Evolutionary conservation across 768 basidiomycete species (phyloP).

Genomic region (Boletellus ananiceps): DNA sequence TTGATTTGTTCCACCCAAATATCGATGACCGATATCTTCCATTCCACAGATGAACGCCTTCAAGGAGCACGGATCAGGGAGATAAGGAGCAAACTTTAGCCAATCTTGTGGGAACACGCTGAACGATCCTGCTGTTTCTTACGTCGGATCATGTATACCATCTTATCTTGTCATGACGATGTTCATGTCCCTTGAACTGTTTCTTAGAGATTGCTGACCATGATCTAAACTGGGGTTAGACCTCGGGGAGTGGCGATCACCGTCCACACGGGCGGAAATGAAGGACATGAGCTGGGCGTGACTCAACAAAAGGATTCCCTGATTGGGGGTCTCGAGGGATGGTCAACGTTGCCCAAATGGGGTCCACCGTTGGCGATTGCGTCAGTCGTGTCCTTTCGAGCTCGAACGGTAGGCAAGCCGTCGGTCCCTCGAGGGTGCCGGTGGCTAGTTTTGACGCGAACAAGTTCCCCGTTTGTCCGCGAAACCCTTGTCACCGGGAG

Average conservation of each 20-base stretch:
- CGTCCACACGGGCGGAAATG: background rate
- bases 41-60: conserved; percentile 39
- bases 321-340: background rate
- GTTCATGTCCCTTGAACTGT: background rate
- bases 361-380: background rate
- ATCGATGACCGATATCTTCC: conserved; percentile 1
- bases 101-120: background rate
- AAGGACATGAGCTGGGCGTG: background rate
- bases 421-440: background rate
- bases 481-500: too few species aligned
- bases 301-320: conserved; percentile 17
- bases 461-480: background rate
- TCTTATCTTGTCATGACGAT: background rate
- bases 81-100: conserved; percentile 36
- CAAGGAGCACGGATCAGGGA: conserved; percentile 39
- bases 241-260: background rate
- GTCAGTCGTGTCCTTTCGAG: background rate
- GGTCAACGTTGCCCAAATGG: background rate
- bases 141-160: conserved; percentile 1
- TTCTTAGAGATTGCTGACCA: background rate
- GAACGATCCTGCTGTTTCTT: background rate
- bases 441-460: background rate
- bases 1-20: background rate
- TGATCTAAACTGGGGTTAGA: background rate
- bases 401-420: too few species aligned